Percentiles rank a stretch among this genome's conserved stretches.
Evolutionary conservation across 2,329 filamentous ascomycete species (phyloP).

Genomic region (Teratosphaeria epicoccoides): DNA sequence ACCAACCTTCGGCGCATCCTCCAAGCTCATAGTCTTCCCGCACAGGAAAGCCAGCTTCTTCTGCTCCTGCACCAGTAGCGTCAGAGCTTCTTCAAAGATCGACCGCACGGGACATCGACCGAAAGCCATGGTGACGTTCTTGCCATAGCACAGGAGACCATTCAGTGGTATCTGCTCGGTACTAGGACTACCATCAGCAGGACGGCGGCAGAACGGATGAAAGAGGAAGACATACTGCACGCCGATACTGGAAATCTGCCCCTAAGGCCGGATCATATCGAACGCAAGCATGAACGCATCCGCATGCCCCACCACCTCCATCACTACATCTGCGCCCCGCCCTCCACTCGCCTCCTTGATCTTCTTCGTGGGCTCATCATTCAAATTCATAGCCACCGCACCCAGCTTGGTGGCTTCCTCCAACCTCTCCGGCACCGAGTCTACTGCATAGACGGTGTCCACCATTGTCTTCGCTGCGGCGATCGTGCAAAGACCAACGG

Average conservation of each 20-base stretch:
- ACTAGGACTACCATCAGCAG: conserved; percentile 4
- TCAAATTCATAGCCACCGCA: conserved; percentile 73
- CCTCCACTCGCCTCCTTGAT: conserved; percentile 68
- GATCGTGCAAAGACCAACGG: conserved; percentile 65
- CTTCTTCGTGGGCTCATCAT: conserved; percentile 42
- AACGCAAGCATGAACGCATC: conserved; percentile 39
- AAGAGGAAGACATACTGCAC: conserved; percentile 29
- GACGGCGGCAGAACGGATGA: background rate
- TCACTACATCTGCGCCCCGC: conserved; percentile 72
- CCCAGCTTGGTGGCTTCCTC: conserved; percentile 63
- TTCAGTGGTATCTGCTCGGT: conserved; percentile 35
- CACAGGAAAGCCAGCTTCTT: conserved; percentile 42
- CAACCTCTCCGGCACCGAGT: conserved; percentile 60
- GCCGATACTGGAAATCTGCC: conserved; percentile 37
- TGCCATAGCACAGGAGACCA: conserved; percentile 39
- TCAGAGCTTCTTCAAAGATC: conserved; percentile 39
- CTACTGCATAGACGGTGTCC: conserved; percentile 23
- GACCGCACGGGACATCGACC: conserved; percentile 40
- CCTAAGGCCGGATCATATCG: conserved; percentile 41
- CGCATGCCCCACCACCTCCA: conserved; percentile 44
- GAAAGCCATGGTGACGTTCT: conserved; percentile 41
- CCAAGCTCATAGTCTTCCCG: conserved; percentile 43
- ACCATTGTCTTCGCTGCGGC: conserved; percentile 24
- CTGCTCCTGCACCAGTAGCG: conserved; percentile 37
- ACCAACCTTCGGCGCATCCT: conserved; percentile 34